These are phyloP conservation scores for Triticum monococcum DNA, from an alignment of 176 grass and related monocot species.

Conservation along the genomic window DNA sequence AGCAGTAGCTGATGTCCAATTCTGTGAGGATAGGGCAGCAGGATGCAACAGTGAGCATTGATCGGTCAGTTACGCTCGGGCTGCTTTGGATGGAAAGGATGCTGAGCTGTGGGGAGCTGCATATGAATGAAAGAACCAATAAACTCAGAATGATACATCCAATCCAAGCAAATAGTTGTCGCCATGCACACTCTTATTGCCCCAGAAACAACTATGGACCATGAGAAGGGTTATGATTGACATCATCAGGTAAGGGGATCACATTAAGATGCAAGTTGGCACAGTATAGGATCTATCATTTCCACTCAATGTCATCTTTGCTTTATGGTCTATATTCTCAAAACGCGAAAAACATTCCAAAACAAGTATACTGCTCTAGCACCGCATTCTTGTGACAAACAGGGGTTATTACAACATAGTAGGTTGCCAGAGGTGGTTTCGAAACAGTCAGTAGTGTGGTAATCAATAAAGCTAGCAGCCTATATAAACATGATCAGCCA, in stretches of 20 bases:
- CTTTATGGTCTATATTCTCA: neutral
- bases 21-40: slow-evolving; percentile 63
- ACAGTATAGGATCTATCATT: neutral
- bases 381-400: neutral
- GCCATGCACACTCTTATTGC: neutral
- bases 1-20: slow-evolving; percentile 90
- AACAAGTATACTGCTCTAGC: neutral
- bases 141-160: slow-evolving; percentile 5
- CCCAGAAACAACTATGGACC: neutral
- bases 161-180: neutral
- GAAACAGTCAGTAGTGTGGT: neutral
- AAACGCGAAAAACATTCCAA: neutral
- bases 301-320: neutral
- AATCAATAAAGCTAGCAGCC: neutral
- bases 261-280: too few species aligned
- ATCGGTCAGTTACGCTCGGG: slow-evolving; percentile 53
- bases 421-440: neutral
- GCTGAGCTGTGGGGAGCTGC: slow-evolving; percentile 57
- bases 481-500: neutral
- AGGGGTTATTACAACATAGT: neutral
- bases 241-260: too few species aligned
- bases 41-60: slow-evolving; percentile 55
- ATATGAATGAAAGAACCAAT: slow-evolving; percentile 31
- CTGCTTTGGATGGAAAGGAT: slow-evolving; percentile 78
- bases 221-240: too few species aligned